Base-by-base conservation (phyloP, 257 asterid genomes). In the Scutellaria baicalensis region DNA sequence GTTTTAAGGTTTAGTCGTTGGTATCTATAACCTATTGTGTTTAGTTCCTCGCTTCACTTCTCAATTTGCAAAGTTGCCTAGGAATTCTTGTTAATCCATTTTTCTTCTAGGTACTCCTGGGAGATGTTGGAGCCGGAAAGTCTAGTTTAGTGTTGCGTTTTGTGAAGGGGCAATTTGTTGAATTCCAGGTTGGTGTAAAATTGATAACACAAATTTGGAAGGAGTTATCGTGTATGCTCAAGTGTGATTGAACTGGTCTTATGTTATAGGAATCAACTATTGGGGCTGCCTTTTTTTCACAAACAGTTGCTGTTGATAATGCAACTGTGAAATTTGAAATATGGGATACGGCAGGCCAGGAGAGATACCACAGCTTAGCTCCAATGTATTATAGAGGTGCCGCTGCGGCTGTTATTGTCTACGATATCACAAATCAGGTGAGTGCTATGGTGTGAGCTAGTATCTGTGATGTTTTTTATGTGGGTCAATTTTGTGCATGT, bases 281-380 rank as follows among this genome's bases (percentile, higher is more conserved):
- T 14, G 97, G 97, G 21, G 97, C 97, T 39, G 97, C 96, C 8
- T 90, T 90, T 72, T 90, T 89, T 66, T 88, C 97, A 33, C 96
- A 90, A 84, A 88, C 92, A 31, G 85, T 90, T 64, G 93, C 97
- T 62, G 89, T 88, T 64, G 75, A 86, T 68, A 91, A 90, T 66
- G 95, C 90, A 55, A 88, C 96, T 59, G 92, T 90, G 44, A 90
- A 90, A 47, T 90, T 90, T 66, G 97, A 90, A 78, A 90, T 90
- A 68, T 90, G 97, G 97, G 96, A 90, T 72, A 90, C 97, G 1
- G 97, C 97, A 17, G 96, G 97, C 59, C 97, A 90, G 78, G 97
- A 90, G 84, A 83, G 96, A 76, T 90, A 90, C 83, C 97, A 90
- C 67, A 90, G 97, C 75, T 81, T 90, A 69, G 96, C 97, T 77